Evolutionary conservation across 768 basidiomycete species (phyloP), one percentile per base, ranked within the genome.

Genomic region (Auricularia sp.): DNA sequence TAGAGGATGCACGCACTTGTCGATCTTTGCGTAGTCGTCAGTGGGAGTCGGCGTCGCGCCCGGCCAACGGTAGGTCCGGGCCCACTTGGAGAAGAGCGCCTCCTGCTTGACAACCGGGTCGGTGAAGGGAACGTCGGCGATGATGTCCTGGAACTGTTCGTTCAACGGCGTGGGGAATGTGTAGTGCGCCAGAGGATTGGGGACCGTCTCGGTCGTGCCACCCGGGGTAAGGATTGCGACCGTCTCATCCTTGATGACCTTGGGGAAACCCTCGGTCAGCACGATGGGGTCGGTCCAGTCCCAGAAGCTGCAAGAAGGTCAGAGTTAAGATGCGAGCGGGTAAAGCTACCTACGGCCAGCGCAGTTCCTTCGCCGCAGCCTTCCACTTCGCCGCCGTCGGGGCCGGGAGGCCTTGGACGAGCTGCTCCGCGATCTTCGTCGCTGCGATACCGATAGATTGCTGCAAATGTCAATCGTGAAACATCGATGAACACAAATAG

Each of bases 151-250:
- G 29, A 58, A 33, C n/a, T 24, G 24, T 47, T 51, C 47, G 21
- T 37, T 39, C 36, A 37, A 33, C 54, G 44, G 63, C 63, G 44
- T 62, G 54, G 29, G 10, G 3, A 5, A 3, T n/a, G 2, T 64
- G 45, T 65, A 73, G 71, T 71, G 67, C 73, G 70, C 37, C 73
- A 74, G 54, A 44, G 72, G 72, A 21, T 45, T 65, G 35, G 72
- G 71, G n/a, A 66, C 59, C 33, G 64, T 74, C 34, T 73, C 72
- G 54, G 73, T 73, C 51, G 65, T 70, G 58, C 71, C 72, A 0
- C 36, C 33, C 39, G 68, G 61, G 36, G 56, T 68, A 56, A 72
- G 11, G 47, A 51, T 51, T 18, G 7, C 10, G 47, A 51, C 47
- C 8, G 47, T 51, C 16, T 16, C 18, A 18, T 16, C 14, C 18